Evolutionary conservation across 1,284 basidiomycete genomes (phyloP).

Genomic region (Boletus semigastroideus): DNA sequence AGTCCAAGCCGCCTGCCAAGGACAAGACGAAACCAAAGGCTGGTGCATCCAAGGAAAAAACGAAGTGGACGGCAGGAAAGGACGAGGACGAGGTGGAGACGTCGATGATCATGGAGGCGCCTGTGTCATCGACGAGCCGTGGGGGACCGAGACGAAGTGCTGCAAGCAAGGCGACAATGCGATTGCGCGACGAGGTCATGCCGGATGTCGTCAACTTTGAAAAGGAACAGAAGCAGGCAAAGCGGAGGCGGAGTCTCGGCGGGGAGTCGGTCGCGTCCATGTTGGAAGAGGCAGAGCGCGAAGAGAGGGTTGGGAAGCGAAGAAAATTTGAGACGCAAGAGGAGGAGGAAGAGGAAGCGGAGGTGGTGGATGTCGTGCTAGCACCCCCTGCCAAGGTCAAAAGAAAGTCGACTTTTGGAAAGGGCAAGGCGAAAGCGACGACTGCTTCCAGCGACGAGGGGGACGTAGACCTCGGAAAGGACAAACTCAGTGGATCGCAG

Average conservation of each 20-base stretch:
- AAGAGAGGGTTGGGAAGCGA: conserved; percentile 20
- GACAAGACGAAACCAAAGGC: conserved; percentile 8
- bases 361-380: conserved; percentile 21
- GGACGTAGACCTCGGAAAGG: conserved; percentile 13
- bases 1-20: not conserved
- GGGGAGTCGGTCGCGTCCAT: conserved; percentile 18
- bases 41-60: not conserved
- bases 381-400: conserved; percentile 37
- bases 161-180: conserved; percentile 62
- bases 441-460: conserved; percentile 9
- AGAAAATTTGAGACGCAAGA: conserved; percentile 25
- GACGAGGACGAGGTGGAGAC: not conserved
- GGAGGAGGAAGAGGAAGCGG: conserved; percentile 29
- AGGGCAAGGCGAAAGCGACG: conserved; percentile 23
- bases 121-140: conserved; percentile 14
- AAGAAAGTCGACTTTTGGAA: conserved; percentile 30
- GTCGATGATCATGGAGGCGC: conserved; percentile 12
- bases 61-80: not conserved
- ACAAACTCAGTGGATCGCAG: conserved; percentile 3
- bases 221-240: conserved; percentile 54
- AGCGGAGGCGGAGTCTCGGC: conserved; percentile 28
- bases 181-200: conserved; percentile 68
- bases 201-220: conserved; percentile 72
- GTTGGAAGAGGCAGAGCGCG: conserved; percentile 1
- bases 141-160: conserved; percentile 51